These are phyloP conservation scores for Rhynchosporium graminicola DNA, from an alignment of 2,329 filamentous ascomycete species.

Conservation along the genomic window DNA sequence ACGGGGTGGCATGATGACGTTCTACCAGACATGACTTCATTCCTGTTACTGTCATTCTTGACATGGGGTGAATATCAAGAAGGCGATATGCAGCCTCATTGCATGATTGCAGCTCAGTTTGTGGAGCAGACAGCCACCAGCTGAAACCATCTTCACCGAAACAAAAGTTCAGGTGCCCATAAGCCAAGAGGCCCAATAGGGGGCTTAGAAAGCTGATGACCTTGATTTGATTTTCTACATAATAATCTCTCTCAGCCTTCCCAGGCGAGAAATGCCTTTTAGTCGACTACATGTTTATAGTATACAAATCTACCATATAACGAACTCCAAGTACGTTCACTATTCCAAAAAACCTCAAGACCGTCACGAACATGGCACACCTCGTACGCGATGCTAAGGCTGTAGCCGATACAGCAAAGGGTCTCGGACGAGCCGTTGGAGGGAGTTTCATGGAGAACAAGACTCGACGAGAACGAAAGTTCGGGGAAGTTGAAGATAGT, in stretches of 20 bases:
- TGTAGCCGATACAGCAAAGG: slow-evolving; percentile 16
- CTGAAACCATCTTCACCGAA: slow-evolving; percentile 15
- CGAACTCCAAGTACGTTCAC: not conserved
- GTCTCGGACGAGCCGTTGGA: slow-evolving; percentile 4
- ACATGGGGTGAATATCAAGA: not conserved
- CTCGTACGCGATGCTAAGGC: slow-evolving; percentile 22
- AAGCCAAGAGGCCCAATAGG: slow-evolving; percentile 15
- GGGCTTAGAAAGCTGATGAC: not conserved
- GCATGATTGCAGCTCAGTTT: slow-evolving; percentile 9
- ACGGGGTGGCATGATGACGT: slow-evolving; percentile 11
- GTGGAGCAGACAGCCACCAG: slow-evolving; percentile 9
- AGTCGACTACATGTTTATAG: not conserved
- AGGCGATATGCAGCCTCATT: slow-evolving; percentile 10
- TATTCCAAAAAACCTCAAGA: not conserved
- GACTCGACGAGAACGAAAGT: slow-evolving; percentile 51
- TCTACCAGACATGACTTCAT: not conserved
- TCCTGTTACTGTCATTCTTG: not conserved
- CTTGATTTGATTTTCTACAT: slow-evolving; percentile 10
- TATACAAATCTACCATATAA: not conserved
- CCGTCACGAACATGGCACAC: slow-evolving; percentile 21
- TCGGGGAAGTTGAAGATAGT: slow-evolving; percentile 51
- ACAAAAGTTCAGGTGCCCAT: not conserved
- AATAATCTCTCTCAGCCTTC: slow-evolving; percentile 7
- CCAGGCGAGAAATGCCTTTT: not conserved
- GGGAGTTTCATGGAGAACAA: slow-evolving; percentile 48